Percentiles rank a stretch among this genome's conserved stretches.
Evolutionary conservation across 2,329 filamentous ascomycete genomes (phyloP).

Genomic region (Ramularia collo-cygni): DNA sequence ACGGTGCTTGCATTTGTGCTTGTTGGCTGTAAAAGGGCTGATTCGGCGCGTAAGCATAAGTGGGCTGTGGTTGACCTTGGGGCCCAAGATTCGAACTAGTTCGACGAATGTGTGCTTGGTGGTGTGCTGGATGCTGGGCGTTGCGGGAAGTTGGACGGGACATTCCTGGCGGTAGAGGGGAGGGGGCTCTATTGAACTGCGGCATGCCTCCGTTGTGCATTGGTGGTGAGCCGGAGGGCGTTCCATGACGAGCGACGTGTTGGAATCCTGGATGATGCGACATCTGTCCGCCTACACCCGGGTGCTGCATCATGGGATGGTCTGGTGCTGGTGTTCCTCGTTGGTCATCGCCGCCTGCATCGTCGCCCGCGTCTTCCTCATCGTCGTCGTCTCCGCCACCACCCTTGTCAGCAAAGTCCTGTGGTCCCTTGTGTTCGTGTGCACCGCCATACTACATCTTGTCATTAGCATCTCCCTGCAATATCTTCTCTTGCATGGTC

Average conservation of each 20-base stretch:
- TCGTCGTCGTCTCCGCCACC: constrained; percentile 73
- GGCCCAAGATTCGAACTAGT: constrained; percentile 67
- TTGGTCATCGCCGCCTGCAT: constrained; percentile 40
- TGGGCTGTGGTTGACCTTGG: constrained; percentile 48
- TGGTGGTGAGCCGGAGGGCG: constrained; percentile 81
- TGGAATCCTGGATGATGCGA: constrained; percentile 59
- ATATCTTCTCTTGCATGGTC: constrained; percentile 29
- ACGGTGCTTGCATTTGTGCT: constrained; percentile 46
- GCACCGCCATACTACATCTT: constrained; percentile 78
- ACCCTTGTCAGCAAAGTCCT: constrained; percentile 77
- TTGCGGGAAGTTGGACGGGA: constrained; percentile 77
- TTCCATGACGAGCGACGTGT: constrained; percentile 67
- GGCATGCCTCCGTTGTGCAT: constrained; percentile 65
- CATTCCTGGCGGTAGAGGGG: constrained; percentile 68
- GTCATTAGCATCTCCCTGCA: constrained; percentile 7
- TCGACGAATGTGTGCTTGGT: constrained; percentile 52
- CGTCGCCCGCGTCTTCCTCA: constrained; percentile 61
- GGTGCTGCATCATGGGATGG: constrained; percentile 46
- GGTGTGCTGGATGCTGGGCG: constrained; percentile 56
- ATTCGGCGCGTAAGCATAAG: constrained; percentile 78
- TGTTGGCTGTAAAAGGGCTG: constrained; percentile 69
- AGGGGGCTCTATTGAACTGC: constrained; percentile 67
- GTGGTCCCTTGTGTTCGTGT: constrained; percentile 93
- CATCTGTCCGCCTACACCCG: constrained; percentile 23
- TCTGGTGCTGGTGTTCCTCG: constrained; percentile 63